A percentile compares a stretch with the other conserved stretches of the same genome.
These are phyloP conservation scores for Suillus fuscotomentosus DNA, from an alignment of 768 basidiomycete genomes.

Conservation along the genomic window DNA sequence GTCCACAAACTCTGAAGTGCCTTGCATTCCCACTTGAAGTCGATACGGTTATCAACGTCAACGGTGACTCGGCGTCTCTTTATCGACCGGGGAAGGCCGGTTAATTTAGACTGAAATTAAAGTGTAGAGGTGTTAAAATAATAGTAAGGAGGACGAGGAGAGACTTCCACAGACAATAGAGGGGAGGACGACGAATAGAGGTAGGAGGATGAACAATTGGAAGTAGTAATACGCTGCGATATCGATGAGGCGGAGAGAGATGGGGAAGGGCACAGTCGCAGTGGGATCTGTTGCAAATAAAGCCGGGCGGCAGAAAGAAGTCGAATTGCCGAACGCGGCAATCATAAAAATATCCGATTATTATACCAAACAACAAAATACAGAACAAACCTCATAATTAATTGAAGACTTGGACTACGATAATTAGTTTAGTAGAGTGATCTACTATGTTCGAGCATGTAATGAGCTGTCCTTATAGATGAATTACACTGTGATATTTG, in stretches of 20 bases:
- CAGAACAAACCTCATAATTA: background rate
- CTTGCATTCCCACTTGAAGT: conserved; percentile 24
- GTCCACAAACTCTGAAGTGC: conserved; percentile 25
- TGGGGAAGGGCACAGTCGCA: conserved; percentile 28
- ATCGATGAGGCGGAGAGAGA: conserved; percentile 30
- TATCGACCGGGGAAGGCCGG: conserved; percentile 40
- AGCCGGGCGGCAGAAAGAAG: conserved; percentile 37
- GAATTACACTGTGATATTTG: background rate
- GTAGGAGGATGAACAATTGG: conserved; percentile 7
- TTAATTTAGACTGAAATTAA: conserved; percentile 38
- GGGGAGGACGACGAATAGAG: background rate
- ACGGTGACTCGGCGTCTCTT: conserved; percentile 39
- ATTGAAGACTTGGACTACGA: background rate
- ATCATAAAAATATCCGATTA: conserved; percentile 33
- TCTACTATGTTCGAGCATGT: background rate
- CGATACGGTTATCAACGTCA: conserved; percentile 37
- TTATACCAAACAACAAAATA: conserved; percentile 21
- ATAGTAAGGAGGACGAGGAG: conserved; percentile 5
- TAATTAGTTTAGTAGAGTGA: background rate
- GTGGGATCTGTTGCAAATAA: conserved; percentile 41
- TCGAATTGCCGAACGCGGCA: conserved; percentile 37
- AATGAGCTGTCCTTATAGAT: background rate
- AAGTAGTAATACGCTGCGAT: conserved; percentile 18
- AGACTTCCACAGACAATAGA: background rate
- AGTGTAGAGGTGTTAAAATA: conserved; percentile 13